These are phyloP conservation scores for Wickerhamiella lipophila DNA, from an alignment of 805 yeast species.

Conservation along the genomic window DNA sequence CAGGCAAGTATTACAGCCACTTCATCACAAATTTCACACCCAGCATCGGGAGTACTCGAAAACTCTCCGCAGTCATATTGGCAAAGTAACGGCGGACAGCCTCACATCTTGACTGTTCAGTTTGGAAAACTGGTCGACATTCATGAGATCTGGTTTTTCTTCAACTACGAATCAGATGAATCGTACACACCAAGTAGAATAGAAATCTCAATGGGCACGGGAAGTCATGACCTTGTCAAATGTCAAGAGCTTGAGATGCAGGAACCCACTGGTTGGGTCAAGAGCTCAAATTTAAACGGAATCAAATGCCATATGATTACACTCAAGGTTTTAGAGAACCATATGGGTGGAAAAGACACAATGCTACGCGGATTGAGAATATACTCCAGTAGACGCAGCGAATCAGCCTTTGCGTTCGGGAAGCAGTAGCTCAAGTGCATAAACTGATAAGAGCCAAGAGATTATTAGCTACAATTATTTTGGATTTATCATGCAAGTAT, in stretches of 20 bases:
- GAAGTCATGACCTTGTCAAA: conserved; percentile 61
- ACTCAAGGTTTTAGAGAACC: conserved; percentile 56
- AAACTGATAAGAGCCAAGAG: no score
- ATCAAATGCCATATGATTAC: conserved; percentile 57
- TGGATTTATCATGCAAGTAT: no score
- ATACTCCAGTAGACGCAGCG: conserved; percentile 2
- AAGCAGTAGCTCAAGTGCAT: neutral
- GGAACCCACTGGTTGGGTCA: conserved; percentile 68
- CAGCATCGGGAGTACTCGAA: conserved; percentile 57
- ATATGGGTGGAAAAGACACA: conserved; percentile 92
- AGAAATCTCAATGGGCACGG: conserved; percentile 57
- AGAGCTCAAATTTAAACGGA: conserved; percentile 46
- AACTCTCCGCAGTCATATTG: conserved; percentile 61
- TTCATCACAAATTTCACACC: conserved; percentile 59
- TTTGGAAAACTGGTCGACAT: conserved; percentile 67
- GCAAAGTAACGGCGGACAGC: conserved; percentile 92
- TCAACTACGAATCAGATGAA: conserved; percentile 65
- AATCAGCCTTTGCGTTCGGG: neutral
- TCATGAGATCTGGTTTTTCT: conserved; percentile 54
- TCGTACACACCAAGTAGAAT: conserved; percentile 80
- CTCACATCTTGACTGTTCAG: conserved; percentile 68
- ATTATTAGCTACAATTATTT: no score
- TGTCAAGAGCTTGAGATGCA: conserved; percentile 47
- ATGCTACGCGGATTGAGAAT: conserved; percentile 53
- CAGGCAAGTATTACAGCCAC: conserved; percentile 79